Evolutionary conservation across 257 asterid genomes (phyloP).

Genomic region (Perilla frutescens): DNA sequence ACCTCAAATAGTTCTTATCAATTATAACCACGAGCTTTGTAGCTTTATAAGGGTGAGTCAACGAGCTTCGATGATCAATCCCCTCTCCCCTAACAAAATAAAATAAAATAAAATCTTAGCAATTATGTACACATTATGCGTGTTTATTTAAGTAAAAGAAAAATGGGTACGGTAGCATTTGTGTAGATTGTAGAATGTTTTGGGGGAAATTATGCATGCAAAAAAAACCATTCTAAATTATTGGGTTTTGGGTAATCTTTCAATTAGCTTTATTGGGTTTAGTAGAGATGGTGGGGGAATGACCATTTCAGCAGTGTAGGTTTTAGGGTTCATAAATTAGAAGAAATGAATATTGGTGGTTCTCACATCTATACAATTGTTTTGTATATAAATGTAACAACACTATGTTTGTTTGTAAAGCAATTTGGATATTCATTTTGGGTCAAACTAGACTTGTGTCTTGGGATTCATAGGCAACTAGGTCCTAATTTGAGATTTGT

Average conservation of each 20-base stretch:
- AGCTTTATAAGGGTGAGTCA: too few relatives aligned
- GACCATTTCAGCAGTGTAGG: conserved; percentile 46
- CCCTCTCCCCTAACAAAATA: too few relatives aligned
- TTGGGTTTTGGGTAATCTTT: conserved; percentile 45
- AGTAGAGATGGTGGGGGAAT: conserved; percentile 35
- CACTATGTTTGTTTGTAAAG: conserved; percentile 59
- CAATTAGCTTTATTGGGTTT: conserved; percentile 46
- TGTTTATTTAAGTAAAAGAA: not conserved
- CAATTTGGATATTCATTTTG: conserved; percentile 44
- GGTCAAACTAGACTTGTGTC: conserved; percentile 59
- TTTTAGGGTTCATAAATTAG: conserved; percentile 44
- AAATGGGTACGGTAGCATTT: conserved; percentile 8
- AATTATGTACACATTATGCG: not conserved
- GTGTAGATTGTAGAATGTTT: conserved; percentile 27
- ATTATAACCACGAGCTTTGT: too few relatives aligned
- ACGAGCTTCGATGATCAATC: too few relatives aligned
- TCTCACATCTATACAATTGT: conserved; percentile 19
- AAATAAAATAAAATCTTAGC: not conserved
- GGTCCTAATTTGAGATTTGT: conserved; percentile 49
- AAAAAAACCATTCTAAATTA: conserved; percentile 29
- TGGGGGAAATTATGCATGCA: conserved; percentile 31
- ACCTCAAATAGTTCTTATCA: not conserved
- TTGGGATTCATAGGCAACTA: conserved; percentile 50
- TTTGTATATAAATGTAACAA: conserved; percentile 31
- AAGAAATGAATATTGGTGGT: conserved; percentile 11